Percentiles rank a stretch among this genome's conserved stretches.
Conservation (phyloP, 2,329 filamentous ascomycete species). For the Trichoderma cornu-damae region DNA sequence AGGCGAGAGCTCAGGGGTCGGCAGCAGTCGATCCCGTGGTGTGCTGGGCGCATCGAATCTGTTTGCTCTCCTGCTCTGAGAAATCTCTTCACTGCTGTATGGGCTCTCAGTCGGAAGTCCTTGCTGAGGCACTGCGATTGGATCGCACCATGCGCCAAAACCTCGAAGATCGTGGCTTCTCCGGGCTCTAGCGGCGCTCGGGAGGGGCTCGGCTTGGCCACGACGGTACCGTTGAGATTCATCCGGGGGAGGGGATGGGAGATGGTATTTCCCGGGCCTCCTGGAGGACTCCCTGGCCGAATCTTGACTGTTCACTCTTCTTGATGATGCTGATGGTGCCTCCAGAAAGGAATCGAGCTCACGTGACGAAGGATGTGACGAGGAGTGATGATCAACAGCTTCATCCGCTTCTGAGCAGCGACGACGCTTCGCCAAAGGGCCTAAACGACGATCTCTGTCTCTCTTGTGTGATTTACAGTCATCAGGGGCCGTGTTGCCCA, state of each 20-base stretch:
- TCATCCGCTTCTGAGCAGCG: slow-evolving; percentile 3
- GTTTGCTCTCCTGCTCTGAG: background rate
- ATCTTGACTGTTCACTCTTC: background rate
- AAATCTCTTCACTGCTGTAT: background rate
- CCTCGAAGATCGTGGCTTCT: slow-evolving; percentile 7
- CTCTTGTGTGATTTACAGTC: background rate
- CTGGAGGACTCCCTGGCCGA: background rate
- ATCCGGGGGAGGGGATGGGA: slow-evolving; percentile 13
- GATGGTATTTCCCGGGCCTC: background rate
- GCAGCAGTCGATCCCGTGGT: slow-evolving; percentile 14
- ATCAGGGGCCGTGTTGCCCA: background rate
- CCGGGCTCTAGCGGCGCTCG: background rate
- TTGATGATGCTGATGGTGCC: slow-evolving; percentile 5
- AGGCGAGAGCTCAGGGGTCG: slow-evolving; percentile 16
- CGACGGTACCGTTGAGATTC: background rate
- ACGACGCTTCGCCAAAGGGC: background rate
- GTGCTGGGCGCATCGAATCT: slow-evolving; percentile 5
- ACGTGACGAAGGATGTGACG: slow-evolving; percentile 14
- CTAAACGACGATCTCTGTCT: background rate
- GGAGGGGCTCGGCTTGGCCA: background rate
- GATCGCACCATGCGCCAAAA: slow-evolving; percentile 18
- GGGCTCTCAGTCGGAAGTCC: background rate
- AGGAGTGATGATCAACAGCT: background rate
- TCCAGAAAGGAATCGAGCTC: slow-evolving; percentile 5
- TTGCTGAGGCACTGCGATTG: background rate